These are phyloP conservation scores for Periconia macrospinosa DNA, from an alignment of 2,329 filamentous ascomycete species.

Conservation along the genomic window DNA sequence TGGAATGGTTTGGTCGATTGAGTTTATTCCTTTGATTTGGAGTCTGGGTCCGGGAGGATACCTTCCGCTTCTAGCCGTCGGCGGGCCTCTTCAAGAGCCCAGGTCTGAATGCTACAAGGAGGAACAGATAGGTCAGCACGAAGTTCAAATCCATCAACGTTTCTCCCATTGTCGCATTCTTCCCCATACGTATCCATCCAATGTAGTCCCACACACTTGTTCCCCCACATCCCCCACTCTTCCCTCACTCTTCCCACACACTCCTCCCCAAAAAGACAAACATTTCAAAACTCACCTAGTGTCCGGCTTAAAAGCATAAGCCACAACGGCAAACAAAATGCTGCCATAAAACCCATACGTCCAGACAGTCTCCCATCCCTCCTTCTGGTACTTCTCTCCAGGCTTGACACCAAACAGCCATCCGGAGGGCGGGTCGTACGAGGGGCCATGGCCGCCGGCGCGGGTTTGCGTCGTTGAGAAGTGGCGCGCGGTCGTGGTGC, in stretches of 20 bases:
- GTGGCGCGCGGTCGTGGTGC: conserved; percentile 11
- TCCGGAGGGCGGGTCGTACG: conserved; percentile 86
- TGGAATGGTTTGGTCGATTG: not conserved
- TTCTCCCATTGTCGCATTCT: not conserved
- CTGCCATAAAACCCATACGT: conserved; percentile 83
- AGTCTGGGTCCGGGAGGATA: conserved; percentile 77
- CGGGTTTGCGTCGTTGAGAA: conserved; percentile 25
- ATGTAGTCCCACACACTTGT: not conserved
- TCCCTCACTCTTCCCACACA: not conserved
- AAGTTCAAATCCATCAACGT: not conserved
- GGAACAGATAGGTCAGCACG: conserved; percentile 1
- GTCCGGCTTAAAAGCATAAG: conserved; percentile 96
- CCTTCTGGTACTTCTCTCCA: conserved; percentile 91
- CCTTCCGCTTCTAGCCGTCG: conserved; percentile 95
- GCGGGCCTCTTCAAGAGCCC: conserved; percentile 96
- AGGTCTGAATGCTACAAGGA: conserved; percentile 85
- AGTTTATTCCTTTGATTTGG: conserved; percentile 48
- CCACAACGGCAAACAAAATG: conserved; percentile 71
- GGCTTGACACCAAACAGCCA: conserved; percentile 95
- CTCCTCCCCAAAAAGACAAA: not conserved
- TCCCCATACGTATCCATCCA: not conserved
- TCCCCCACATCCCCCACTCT: not conserved
- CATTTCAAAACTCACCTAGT: conserved; percentile 75
- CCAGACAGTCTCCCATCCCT: conserved; percentile 92
- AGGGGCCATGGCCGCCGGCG: conserved; percentile 61